Base-by-base conservation (phyloP, 1,284 basidiomycete species). In the Rhizoctonia solani region DNA sequence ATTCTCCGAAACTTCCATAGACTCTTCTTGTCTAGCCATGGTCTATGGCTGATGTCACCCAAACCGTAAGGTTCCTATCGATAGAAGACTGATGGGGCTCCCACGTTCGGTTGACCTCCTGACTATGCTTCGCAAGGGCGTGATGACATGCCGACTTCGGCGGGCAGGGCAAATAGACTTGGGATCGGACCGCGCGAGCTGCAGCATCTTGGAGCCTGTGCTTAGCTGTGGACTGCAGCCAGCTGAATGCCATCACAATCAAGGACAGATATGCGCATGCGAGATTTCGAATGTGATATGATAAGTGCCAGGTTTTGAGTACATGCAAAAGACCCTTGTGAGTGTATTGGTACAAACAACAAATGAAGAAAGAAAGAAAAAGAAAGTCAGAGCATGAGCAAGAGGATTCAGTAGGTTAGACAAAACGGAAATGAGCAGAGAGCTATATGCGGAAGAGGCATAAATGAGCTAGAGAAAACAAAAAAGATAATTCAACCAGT, bases 401-500 rank as follows among this genome's bases (percentile, higher is more conserved):
- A 34, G 47, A 4, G 23, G 47, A n/a, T 63, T 63, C 59, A 63
- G 23, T 32, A 55, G 29, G 41, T 46, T 44, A 34, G 47, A 34
- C 32, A 34, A 34, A 34, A 34, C 32, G 32, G 29, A 53, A 42
- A 63, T 13, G 59, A 63, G 59, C 30, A 61, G 58, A 61, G 58
- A 42, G 55, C 16, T 37, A 23, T 49, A 50, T 63, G 59, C 59
- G 34, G 52, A 63, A 63, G 34, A 63, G 49, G 49, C 59, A 63
- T 63, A 63, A 63, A 47, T 63, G 34, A 53, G 32, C 50, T 53
- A 53, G 50, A 53, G 2, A 16, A 63, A 11, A 61, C 29, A 46
- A 63, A 37, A 63, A 63, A 49, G 56, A 61, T 61, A 61, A 61
- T 61, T 61, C 49, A 63, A 53, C 59, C 59, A 63, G 59, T 63